Conservation (phyloP, 805 yeast species). For the Candida ascalaphidarum region DNA sequence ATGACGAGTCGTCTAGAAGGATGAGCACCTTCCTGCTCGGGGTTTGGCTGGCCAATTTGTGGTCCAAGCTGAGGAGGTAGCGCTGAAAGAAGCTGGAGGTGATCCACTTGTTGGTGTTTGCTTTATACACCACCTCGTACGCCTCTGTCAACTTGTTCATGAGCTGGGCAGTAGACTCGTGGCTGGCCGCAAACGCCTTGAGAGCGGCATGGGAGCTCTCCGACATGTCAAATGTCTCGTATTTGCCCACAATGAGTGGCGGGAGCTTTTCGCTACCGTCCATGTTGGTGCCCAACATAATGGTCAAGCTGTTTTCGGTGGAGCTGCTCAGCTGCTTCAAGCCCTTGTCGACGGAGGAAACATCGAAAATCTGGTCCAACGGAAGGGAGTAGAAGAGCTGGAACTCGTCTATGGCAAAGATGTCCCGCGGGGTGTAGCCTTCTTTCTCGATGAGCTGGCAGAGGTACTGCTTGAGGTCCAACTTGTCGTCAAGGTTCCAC, state of each 20-base stretch:
- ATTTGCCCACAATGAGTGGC: constrained; percentile 54
- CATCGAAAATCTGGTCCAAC: constrained; percentile 46
- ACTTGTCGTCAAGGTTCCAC: constrained; percentile 55
- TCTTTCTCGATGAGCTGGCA: constrained; percentile 16
- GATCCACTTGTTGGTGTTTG: constrained; percentile 55
- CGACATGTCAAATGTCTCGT: constrained; percentile 35
- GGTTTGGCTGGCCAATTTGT: constrained; percentile 38
- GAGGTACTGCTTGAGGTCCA: constrained; percentile 37
- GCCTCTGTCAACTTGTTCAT: constrained; percentile 39
- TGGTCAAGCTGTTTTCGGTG: constrained; percentile 38
- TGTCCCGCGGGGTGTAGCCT: constrained; percentile 39
- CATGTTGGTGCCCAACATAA: constrained; percentile 54
- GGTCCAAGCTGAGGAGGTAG: constrained; percentile 53
- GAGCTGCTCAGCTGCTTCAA: constrained; percentile 26
- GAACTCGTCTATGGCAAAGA: constrained; percentile 55
- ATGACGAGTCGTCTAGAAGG: constrained; percentile 52
- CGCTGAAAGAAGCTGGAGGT: constrained; percentile 57
- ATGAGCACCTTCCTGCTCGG: constrained; percentile 43
- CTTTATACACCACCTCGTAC: constrained; percentile 47
- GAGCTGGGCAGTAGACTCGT: too few species aligned
- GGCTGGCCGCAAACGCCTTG: too few species aligned
- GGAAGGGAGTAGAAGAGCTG: constrained; percentile 53
- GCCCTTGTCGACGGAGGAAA: constrained; percentile 35
- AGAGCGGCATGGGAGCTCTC: constrained; percentile 15
- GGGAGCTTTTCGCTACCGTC: constrained; percentile 57